Conservation (phyloP, 176 grass and related monocot genomes). For the Elaeis guineensis region DNA sequence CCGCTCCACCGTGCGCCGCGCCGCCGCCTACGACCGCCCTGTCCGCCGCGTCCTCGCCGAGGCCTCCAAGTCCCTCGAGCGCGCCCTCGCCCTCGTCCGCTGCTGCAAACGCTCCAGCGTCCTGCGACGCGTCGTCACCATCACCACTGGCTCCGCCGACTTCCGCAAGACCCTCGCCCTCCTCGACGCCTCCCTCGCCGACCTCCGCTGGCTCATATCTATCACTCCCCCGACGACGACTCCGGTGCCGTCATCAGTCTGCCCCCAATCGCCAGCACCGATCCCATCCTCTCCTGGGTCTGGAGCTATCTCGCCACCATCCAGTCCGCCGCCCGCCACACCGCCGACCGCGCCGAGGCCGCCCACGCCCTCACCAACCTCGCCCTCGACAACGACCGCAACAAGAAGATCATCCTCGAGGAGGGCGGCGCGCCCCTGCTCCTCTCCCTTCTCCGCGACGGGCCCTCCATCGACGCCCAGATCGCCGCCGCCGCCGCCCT, state of each 20-base stretch:
- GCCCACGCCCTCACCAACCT: neutral
- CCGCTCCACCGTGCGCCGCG: neutral
- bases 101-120: neutral
- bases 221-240: slow-evolving; percentile 1
- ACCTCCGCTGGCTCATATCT: slow-evolving; percentile 11
- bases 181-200: slow-evolving; percentile 8
- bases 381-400: slow-evolving; percentile 11
- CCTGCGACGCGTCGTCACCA: neutral
- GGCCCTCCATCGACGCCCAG: slow-evolving; percentile 7
- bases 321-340: neutral
- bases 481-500: slow-evolving; percentile 16
- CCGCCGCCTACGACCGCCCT: neutral
- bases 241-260: slow-evolving; percentile 1
- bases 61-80: neutral
- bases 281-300: slow-evolving; percentile 9
- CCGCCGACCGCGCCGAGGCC: slow-evolving; percentile 2
- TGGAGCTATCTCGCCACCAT: slow-evolving; percentile 9
- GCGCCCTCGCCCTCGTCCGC: slow-evolving; percentile 11
- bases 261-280: slow-evolving; percentile 10
- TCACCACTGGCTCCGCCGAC: neutral
- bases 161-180: slow-evolving; percentile 2
- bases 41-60: slow-evolving; percentile 2
- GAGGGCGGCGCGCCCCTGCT: slow-evolving; percentile 7
- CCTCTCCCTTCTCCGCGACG: slow-evolving; percentile 14
- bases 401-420: slow-evolving; percentile 14